Evolutionary conservation across 768 basidiomycete genomes (phyloP).

Genomic region (Mrakia frigida): DNA sequence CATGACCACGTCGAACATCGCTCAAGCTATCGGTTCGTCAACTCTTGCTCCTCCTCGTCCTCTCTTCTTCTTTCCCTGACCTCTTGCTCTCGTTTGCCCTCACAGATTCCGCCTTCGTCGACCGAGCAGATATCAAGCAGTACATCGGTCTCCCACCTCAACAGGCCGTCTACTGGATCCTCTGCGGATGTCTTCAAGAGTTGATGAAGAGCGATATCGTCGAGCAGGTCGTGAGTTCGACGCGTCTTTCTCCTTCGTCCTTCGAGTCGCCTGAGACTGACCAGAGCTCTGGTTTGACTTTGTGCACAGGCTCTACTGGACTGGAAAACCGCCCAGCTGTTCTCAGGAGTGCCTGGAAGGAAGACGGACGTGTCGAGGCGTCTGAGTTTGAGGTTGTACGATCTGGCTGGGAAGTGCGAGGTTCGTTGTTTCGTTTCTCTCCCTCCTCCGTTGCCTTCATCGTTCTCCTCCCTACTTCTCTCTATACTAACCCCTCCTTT

Average conservation of each 20-base stretch:
- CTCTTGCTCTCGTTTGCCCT: background rate
- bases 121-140: slow-evolving; percentile 94
- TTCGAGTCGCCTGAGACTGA: background rate
- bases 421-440: slow-evolving; percentile 51
- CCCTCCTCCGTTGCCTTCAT: background rate
- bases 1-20: slow-evolving; percentile 93
- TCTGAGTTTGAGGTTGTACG: slow-evolving; percentile 57
- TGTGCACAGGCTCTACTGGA: slow-evolving; percentile 31
- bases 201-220: slow-evolving; percentile 71
- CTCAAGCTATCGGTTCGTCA: slow-evolving; percentile 78
- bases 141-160: slow-evolving; percentile 86
- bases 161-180: slow-evolving; percentile 88
- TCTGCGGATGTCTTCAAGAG: slow-evolving; percentile 74
- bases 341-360: slow-evolving; percentile 9
- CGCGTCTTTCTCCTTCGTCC: slow-evolving; percentile 13
- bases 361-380: slow-evolving; percentile 54
- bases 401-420: slow-evolving; percentile 69
- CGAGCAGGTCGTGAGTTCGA: slow-evolving; percentile 52
- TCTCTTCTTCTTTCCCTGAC: background rate
- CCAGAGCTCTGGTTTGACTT: background rate
- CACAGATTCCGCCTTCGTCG: slow-evolving; percentile 87
- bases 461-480: background rate
- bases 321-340: slow-evolving; percentile 31
- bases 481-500: background rate
- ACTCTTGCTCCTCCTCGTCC: background rate